These are phyloP conservation scores for Globisporangium nodosum DNA, from an alignment of 352 stramenopile genomes.

Conservation along the genomic window DNA sequence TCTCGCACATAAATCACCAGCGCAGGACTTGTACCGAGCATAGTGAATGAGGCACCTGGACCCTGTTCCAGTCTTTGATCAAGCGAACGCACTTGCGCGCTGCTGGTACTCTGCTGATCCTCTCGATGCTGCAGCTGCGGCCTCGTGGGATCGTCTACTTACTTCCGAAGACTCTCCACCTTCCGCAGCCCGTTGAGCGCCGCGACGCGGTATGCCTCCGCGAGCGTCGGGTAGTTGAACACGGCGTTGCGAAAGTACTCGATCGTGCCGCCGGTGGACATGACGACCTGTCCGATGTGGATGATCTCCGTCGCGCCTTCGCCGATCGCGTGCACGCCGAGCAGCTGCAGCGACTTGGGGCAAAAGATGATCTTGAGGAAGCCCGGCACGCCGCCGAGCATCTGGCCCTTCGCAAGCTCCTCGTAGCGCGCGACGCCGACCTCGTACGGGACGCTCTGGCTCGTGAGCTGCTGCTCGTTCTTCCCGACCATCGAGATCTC, in stretches of 20 bases:
- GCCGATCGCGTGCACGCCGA: constrained; percentile 81
- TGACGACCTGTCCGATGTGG: constrained; percentile 86
- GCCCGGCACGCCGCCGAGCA: constrained; percentile 71
- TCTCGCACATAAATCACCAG: too few species aligned
- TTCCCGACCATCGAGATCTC: constrained; percentile 89
- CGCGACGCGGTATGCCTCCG: constrained; percentile 81
- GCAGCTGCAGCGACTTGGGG: constrained; percentile 58
- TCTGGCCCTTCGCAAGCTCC: constrained; percentile 82
- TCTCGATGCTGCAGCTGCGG: too few species aligned
- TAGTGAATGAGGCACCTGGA: too few species aligned
- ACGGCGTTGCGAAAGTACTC: constrained; percentile 90
- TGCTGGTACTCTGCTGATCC: too few species aligned
- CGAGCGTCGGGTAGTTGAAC: constrained; percentile 91
- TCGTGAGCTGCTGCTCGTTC: constrained; percentile 84
- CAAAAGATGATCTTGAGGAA: constrained; percentile 88
- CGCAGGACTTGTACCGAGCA: too few species aligned
- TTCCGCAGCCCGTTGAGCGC: constrained; percentile 74
- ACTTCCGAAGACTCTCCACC: constrained; percentile 48
- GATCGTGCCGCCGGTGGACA: constrained; percentile 78
- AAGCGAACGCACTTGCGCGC: too few species aligned
- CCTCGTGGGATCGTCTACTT: neutral
- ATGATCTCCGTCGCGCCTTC: constrained; percentile 88
- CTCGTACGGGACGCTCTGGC: constrained; percentile 70
- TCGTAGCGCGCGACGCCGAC: constrained; percentile 75
- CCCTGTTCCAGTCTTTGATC: too few species aligned